phyloP scores from a whole-genome alignment of 768 basidiomycete species.

The Leccinum obscurum region DNA sequence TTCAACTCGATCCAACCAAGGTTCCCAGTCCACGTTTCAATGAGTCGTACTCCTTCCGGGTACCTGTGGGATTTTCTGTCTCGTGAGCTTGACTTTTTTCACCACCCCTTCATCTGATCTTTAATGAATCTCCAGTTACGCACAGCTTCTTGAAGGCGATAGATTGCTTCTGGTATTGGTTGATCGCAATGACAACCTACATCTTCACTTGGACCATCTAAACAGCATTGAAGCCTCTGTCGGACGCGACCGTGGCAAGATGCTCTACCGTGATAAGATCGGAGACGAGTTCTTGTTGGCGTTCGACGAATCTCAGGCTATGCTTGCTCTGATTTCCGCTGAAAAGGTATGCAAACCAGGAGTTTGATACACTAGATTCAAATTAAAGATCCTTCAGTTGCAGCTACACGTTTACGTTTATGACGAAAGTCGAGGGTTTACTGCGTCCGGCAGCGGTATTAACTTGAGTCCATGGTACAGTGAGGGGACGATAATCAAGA shows the following conservation, averaged over 20 bases:
- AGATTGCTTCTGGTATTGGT: slow-evolving; percentile 42
- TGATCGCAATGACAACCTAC: slow-evolving; percentile 32
- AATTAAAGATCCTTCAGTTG: slow-evolving; percentile 24
- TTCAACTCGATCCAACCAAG: slow-evolving; percentile 24
- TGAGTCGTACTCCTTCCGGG: slow-evolving; percentile 25
- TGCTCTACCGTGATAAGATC: slow-evolving; percentile 45
- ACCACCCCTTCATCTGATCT: background rate
- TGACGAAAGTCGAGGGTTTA: slow-evolving; percentile 47
- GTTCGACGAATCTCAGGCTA: slow-evolving; percentile 52
- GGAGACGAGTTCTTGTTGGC: slow-evolving; percentile 47
- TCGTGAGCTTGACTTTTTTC: slow-evolving; percentile 16
- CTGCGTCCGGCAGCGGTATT: slow-evolving; percentile 42
- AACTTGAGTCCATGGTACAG: slow-evolving; percentile 49
- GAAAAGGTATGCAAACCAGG: slow-evolving; percentile 37
- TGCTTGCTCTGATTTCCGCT: slow-evolving; percentile 46
- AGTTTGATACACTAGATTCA: background rate
- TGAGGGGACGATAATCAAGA: slow-evolving; percentile 34
- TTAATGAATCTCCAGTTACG: slow-evolving; percentile 25
- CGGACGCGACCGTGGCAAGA: slow-evolving; percentile 30
- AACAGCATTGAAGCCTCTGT: slow-evolving; percentile 37
- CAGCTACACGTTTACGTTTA: slow-evolving; percentile 48
- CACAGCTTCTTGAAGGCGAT: slow-evolving; percentile 43
- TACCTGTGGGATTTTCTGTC: slow-evolving; percentile 25
- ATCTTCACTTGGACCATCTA: slow-evolving; percentile 40
- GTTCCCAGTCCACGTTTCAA: slow-evolving; percentile 29